Conservation (phyloP, 2,329 filamentous ascomycete species). For the Pezicula rhizophila region DNA sequence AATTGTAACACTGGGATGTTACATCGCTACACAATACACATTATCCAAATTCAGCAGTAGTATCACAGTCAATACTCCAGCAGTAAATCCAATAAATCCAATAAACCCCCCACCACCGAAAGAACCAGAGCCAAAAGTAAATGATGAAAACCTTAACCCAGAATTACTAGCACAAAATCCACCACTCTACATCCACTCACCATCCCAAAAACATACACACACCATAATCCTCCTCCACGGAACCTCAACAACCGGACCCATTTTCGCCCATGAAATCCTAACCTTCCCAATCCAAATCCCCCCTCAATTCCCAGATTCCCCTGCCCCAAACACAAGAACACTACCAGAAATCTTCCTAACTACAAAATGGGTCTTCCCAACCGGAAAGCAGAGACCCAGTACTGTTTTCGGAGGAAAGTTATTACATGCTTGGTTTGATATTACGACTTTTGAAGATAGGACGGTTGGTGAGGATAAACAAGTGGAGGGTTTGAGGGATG, state of each 20-base stretch:
- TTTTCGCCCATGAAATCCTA: conserved; percentile 31
- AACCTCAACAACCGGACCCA: conserved; percentile 28
- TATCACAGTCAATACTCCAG: no score
- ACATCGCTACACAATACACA: no score
- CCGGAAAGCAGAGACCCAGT: conserved; percentile 7
- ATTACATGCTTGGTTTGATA: conserved; percentile 24
- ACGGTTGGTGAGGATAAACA: conserved; percentile 10
- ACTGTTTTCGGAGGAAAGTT: conserved; percentile 16
- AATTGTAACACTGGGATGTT: no score
- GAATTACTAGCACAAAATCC: background rate
- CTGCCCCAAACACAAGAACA: conserved; percentile 26
- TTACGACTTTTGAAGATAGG: conserved; percentile 18
- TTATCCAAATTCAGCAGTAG: no score
- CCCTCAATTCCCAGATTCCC: conserved; percentile 20
- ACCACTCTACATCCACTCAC: conserved; percentile 13
- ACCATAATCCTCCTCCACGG: conserved; percentile 37
- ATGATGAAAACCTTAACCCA: background rate
- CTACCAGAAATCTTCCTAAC: conserved; percentile 22
- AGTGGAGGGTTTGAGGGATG: conserved; percentile 9
- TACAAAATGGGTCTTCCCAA: conserved; percentile 19
- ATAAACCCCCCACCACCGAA: no score
- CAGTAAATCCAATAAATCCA: background rate
- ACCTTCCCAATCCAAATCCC: conserved; percentile 12
- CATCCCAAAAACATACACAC: conserved; percentile 25
- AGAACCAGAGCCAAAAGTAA: background rate